Evolutionary conservation across 2,329 filamentous ascomycete species (phyloP).

Genomic region (Chrysoporthe austroafricana): DNA sequence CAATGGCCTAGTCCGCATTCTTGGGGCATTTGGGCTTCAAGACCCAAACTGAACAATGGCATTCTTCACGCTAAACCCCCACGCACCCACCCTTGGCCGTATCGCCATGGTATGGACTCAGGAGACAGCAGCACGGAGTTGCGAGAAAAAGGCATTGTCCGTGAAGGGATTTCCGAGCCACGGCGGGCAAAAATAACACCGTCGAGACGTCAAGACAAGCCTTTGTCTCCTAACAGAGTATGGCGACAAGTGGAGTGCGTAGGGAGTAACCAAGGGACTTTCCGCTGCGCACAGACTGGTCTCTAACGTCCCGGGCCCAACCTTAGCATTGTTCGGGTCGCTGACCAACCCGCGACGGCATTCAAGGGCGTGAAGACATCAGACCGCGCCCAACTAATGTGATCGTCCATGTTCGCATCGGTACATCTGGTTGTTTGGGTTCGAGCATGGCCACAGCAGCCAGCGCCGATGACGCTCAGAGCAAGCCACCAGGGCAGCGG

Average conservation of each 20-base stretch:
- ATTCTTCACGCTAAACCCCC: constrained; percentile 3
- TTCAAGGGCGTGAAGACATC: constrained; percentile 1
- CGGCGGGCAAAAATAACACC: constrained; percentile 14
- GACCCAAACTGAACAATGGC: not conserved
- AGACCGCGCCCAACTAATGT: not conserved
- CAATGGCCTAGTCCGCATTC: not conserved
- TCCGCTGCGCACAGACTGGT: constrained; percentile 38
- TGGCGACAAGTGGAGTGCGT: constrained; percentile 30
- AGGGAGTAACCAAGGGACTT: constrained; percentile 14
- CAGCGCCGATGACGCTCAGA: not conserved
- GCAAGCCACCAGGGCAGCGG: not conserved
- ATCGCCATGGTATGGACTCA: not conserved
- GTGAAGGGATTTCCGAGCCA: not conserved
- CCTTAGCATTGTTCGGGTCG: constrained; percentile 17
- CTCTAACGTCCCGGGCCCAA: constrained; percentile 29
- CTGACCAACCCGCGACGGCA: constrained; percentile 21
- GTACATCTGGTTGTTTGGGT: not conserved
- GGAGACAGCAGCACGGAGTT: not conserved
- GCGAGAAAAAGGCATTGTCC: not conserved
- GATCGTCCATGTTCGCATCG: not conserved
- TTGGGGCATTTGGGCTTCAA: constrained; percentile 7
- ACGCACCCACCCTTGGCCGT: constrained; percentile 1
- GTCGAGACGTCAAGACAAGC: constrained; percentile 32
- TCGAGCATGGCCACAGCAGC: not conserved
- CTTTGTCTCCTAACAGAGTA: constrained; percentile 36